phyloP scores from a whole-genome alignment of 2,329 filamentous ascomycete species.

The Claviceps sp. region DNA sequence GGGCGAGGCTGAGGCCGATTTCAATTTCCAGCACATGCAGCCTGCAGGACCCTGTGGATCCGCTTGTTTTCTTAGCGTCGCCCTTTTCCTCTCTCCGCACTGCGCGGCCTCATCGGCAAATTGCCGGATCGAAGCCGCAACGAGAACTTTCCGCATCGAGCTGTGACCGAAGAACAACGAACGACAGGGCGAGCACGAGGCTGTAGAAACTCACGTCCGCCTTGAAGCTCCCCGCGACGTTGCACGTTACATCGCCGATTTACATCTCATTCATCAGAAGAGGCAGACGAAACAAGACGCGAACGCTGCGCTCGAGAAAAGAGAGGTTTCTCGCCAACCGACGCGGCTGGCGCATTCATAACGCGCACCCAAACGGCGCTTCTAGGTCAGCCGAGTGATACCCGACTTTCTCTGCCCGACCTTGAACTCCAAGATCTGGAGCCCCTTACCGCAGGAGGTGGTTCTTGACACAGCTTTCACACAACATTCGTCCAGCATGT shows the following conservation, averaged over 20 bases:
- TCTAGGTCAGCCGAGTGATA: neutral
- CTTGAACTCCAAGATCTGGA: no score
- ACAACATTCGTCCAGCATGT: slow-evolving; percentile 33
- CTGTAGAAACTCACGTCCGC: neutral
- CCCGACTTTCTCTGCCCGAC: neutral
- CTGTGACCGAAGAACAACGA: neutral
- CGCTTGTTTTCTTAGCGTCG: no score
- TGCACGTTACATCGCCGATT: neutral
- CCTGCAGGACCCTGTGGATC: neutral
- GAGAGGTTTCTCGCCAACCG: neutral
- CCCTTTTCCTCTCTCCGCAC: no score
- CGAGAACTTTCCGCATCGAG: neutral
- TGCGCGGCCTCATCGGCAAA: slow-evolving; percentile 6
- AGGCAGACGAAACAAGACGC: neutral
- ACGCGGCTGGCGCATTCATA: neutral
- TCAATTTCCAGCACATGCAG: neutral
- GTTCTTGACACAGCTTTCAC: neutral
- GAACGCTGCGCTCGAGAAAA: neutral
- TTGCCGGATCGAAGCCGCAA: slow-evolving; percentile 6
- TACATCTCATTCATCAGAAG: neutral
- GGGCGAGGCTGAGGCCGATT: neutral
- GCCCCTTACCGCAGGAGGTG: no score
- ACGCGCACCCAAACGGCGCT: neutral
- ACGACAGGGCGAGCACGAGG: neutral
- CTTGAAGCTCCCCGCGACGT: neutral